phyloP scores from a whole-genome alignment of 2,329 filamentous ascomycete genomes.

The Aspergillus hortae region DNA sequence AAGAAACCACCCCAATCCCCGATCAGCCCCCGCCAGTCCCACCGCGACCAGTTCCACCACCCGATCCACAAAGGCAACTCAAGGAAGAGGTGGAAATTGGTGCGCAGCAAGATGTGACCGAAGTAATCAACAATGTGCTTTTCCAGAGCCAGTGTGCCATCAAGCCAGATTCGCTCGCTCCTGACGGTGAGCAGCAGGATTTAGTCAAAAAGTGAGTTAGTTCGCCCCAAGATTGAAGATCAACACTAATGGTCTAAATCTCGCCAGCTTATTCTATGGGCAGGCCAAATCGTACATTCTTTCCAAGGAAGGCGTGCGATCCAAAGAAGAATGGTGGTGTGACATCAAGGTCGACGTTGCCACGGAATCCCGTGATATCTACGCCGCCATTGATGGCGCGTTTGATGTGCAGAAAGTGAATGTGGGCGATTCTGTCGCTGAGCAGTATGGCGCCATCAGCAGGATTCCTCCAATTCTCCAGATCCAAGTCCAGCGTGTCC shows the following conservation, averaged over 20 bases:
- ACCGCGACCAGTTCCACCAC: slow-evolving; percentile 44
- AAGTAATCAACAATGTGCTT: slow-evolving; percentile 90
- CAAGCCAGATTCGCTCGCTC: slow-evolving; percentile 62
- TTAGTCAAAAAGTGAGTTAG: slow-evolving; percentile 61
- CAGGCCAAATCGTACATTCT: slow-evolving; percentile 45
- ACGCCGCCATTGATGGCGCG: slow-evolving; percentile 77
- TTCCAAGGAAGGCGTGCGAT: slow-evolving; percentile 43
- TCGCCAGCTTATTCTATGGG: slow-evolving; percentile 48
- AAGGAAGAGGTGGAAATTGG: slow-evolving; percentile 55
- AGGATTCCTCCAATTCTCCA: slow-evolving; percentile 81
- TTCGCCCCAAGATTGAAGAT: too few species aligned
- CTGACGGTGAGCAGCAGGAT: slow-evolving; percentile 74
- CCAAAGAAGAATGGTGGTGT: slow-evolving; percentile 57
- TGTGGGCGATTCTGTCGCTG: slow-evolving; percentile 57
- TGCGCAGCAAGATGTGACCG: slow-evolving; percentile 90
- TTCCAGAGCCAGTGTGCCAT: slow-evolving; percentile 90
- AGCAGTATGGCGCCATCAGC: slow-evolving; percentile 68
- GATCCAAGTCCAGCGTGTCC: slow-evolving; percentile 80
- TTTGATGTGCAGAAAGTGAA: slow-evolving; percentile 77
- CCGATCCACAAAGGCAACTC: slow-evolving; percentile 32
- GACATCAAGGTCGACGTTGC: slow-evolving; percentile 62
- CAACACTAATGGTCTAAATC: too few species aligned
- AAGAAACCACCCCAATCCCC: slow-evolving; percentile 32
- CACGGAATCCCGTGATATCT: slow-evolving; percentile 62
- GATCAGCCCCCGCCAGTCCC: slow-evolving; percentile 57